Base-by-base conservation (phyloP, 768 basidiomycete species). In the Lactarius sanguifluus region DNA sequence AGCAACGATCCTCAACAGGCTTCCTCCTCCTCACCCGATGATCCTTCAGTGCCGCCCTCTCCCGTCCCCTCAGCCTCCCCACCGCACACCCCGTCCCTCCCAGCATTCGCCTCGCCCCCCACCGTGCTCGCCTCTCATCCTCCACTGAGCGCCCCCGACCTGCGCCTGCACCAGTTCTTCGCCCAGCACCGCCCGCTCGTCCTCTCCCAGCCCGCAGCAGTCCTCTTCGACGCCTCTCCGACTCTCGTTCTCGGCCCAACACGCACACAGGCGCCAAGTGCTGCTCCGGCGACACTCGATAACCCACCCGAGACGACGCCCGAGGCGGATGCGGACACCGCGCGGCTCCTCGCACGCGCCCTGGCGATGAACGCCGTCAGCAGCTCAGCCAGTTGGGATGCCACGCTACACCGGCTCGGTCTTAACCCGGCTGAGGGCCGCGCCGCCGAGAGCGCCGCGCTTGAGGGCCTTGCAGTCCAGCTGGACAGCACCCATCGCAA, bases 401-500 rank as follows among this genome's bases (percentile, higher is more conserved):
- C 79, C 28, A 81, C 88, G 0, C 76, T 95, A 69, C 81, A 82
- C 69, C 79, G 79, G 58, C 79, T 95, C 8, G 92, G 91, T 34
- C 72, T 91, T 47, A 82, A 83, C 70, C 77, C 82, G 38, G 75
- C 77, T 71, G 82, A 82, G n/a, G 79, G 80, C 50, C 80, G 81
- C 52, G 81, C 82, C 64, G 79, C 83, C 54, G 79, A 80, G 62
- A 77, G 82, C 74, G 83, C 83, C 61, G 77, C 81, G 71, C 82
- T 85, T 18, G 82, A 81, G 74, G 88, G 83, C 82, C 82, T 86
- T 70, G 82, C 85, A 54, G 82, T 91, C 18, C 76, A 86, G 75
- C 81, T 91, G 78, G 92, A 94, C 72, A 93, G 92, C 71, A 86
- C 86, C 34, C 90, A 88, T 81, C 85, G 92, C 76, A 94, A 94